Evolutionary conservation across 192 early-diverging fungal species (phyloP).

Genomic region (Ramicandelaber brevisporus): DNA sequence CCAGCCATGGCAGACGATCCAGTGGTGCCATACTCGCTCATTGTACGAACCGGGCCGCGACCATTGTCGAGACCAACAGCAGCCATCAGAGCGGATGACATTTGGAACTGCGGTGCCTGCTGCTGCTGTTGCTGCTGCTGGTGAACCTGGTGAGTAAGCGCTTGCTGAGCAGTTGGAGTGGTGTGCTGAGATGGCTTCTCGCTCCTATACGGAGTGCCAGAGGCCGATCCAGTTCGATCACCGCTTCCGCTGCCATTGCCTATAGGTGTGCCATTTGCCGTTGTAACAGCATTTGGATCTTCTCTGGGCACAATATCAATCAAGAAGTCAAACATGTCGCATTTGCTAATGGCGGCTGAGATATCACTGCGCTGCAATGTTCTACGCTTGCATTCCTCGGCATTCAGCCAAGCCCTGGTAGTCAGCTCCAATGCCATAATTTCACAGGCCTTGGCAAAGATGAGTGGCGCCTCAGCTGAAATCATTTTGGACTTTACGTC

Average conservation of each 20-base stretch:
- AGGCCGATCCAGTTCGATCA: neutral
- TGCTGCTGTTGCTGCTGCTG: slow-evolving; percentile 1
- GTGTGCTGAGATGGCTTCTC: neutral
- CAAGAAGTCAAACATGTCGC: slow-evolving; percentile 92
- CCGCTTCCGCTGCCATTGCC: neutral
- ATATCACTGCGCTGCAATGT: slow-evolving; percentile 85
- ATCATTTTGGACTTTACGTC: slow-evolving; percentile 77
- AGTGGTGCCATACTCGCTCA: too few species aligned
- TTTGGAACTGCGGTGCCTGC: neutral
- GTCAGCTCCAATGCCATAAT: slow-evolving; percentile 89
- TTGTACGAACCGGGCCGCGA: too few species aligned
- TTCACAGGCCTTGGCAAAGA: slow-evolving; percentile 92
- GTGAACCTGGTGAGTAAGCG: neutral
- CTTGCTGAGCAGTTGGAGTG: too few species aligned
- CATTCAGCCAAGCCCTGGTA: slow-evolving; percentile 58
- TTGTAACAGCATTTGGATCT: slow-evolving; percentile 26
- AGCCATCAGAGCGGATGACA: too few species aligned
- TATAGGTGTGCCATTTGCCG: neutral
- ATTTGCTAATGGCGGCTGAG: slow-evolving; percentile 59
- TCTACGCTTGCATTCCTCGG: slow-evolving; percentile 90
- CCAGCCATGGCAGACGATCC: too few species aligned
- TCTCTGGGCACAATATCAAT: slow-evolving; percentile 94
- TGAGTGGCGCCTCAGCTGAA: slow-evolving; percentile 58
- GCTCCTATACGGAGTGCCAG: neutral
- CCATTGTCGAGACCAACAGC: too few species aligned